phyloP scores from a whole-genome alignment of 495 filamentous ascomycete genomes.

The Chaetomium tenue region DNA sequence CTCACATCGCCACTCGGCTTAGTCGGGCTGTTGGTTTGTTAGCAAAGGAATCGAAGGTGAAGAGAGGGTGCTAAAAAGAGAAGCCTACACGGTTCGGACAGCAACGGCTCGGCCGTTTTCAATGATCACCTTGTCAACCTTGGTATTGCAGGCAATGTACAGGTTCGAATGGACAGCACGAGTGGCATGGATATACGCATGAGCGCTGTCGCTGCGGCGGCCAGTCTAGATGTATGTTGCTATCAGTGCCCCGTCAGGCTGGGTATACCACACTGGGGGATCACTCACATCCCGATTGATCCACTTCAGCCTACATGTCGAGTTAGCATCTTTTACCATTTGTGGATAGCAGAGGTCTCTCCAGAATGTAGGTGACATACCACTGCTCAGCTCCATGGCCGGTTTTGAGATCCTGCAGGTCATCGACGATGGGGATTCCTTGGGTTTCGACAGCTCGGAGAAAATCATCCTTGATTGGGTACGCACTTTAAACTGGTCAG shows the following conservation, averaged over 20 bases:
- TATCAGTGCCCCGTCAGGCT: background rate
- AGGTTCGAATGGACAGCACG: constrained; percentile 65
- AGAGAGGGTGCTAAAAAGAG: too few relatives aligned
- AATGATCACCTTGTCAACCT: constrained; percentile 77
- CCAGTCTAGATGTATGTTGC: constrained; percentile 48
- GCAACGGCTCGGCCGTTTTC: constrained; percentile 66
- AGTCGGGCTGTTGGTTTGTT: constrained; percentile 34
- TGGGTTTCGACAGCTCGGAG: constrained; percentile 74
- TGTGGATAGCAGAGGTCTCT: background rate
- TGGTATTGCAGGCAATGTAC: constrained; percentile 75
- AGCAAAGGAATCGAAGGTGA: constrained; percentile 7
- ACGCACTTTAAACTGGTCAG: constrained; percentile 26
- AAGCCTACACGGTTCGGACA: constrained; percentile 51
- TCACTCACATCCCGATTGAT: constrained; percentile 63
- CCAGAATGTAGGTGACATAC: background rate
- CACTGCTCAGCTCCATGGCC: constrained; percentile 59
- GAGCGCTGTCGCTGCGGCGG: constrained; percentile 70
- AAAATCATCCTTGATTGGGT: constrained; percentile 75
- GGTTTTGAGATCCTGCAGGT: constrained; percentile 66
- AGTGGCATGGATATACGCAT: constrained; percentile 70
- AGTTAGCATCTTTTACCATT: background rate
- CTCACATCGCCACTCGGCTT: constrained; percentile 37
- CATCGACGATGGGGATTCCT: constrained; percentile 69
- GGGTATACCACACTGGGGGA: background rate
- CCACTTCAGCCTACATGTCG: constrained; percentile 54